Conservation (phyloP, 2,329 filamentous ascomycete genomes). For the Lachnellula arida region DNA sequence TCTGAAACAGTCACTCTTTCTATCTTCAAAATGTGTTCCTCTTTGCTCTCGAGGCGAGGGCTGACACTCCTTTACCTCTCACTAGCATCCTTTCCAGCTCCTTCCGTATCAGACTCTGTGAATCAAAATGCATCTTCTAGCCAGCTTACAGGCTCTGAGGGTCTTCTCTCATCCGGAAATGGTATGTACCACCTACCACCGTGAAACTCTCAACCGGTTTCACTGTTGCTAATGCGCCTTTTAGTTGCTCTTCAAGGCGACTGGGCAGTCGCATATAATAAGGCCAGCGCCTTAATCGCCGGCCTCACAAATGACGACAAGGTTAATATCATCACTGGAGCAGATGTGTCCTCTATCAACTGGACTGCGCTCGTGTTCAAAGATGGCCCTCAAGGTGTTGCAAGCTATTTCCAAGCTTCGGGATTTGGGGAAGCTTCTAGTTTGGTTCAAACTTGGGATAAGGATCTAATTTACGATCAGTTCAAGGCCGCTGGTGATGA, state of each 20-base stretch:
- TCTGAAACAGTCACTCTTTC: no score
- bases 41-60: no score
- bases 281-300: slow-evolving; percentile 36
- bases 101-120: no score
- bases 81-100: no score
- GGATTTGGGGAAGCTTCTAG: slow-evolving; percentile 13
- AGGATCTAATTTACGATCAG: slow-evolving; percentile 10
- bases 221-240: no score
- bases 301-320: slow-evolving; percentile 40
- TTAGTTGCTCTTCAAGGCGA: slow-evolving; percentile 15
- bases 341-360: slow-evolving; percentile 11
- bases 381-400: slow-evolving; percentile 10
- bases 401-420: slow-evolving; percentile 15
- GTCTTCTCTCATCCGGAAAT: no score
- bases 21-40: no score
- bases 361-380: slow-evolving; percentile 15
- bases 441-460: slow-evolving; percentile 14
- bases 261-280: slow-evolving; percentile 34
- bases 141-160: no score
- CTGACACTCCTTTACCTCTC: no score
- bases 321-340: slow-evolving; percentile 35
- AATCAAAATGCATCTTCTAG: no score
- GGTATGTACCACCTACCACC: no score
- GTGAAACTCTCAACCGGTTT: no score
- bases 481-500: slow-evolving; percentile 10